These are phyloP conservation scores for Talaromyces sp. DNA, from an alignment of 2,329 filamentous ascomycete species.

Conservation along the genomic window DNA sequence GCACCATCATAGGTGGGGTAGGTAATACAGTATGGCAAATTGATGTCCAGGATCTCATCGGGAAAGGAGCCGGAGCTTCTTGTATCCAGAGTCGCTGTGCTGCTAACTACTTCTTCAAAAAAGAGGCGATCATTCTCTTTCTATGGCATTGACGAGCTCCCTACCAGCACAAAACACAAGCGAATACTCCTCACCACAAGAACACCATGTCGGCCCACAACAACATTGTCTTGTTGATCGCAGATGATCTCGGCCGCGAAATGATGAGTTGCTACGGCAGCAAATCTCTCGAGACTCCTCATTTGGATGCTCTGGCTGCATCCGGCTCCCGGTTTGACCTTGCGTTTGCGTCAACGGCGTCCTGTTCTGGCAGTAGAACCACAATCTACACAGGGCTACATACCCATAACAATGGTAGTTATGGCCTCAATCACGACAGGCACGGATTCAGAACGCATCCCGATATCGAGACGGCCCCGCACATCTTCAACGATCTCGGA, in stretches of 20 bases:
- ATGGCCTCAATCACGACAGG: conserved; percentile 37
- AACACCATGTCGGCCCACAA: not conserved
- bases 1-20: too few species aligned
- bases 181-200: not conserved
- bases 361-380: conserved; percentile 45
- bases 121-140: too few species aligned
- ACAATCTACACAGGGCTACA: conserved; percentile 49
- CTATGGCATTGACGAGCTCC: too few species aligned
- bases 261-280: conserved; percentile 33
- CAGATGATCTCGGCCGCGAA: conserved; percentile 43
- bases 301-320: conserved; percentile 39
- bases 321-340: conserved; percentile 34
- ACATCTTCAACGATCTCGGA: conserved; percentile 35
- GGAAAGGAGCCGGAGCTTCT: too few species aligned
- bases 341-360: conserved; percentile 29
- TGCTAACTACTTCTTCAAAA: too few species aligned
- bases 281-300: conserved; percentile 29
- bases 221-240: conserved; percentile 36
- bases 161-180: not conserved
- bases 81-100: too few species aligned
- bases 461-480: conserved; percentile 40
- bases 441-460: conserved; percentile 44
- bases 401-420: conserved; percentile 44
- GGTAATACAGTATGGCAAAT: too few species aligned
- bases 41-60: too few species aligned